Conservation (phyloP, 1,139 yeast species). For the Scheffersomyces segobiensis region DNA sequence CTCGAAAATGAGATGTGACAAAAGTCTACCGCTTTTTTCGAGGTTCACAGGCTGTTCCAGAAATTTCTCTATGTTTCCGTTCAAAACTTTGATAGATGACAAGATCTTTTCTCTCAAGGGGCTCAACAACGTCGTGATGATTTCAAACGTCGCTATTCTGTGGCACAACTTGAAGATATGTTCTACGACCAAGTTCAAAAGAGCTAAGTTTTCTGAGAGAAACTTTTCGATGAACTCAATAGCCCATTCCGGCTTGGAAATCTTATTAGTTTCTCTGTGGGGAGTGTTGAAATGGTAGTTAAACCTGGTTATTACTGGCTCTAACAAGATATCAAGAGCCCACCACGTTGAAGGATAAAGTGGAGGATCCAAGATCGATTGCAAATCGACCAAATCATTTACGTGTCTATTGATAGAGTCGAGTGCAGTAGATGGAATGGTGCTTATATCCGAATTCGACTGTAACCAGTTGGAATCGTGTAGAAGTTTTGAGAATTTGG, state of each 20-base stretch:
- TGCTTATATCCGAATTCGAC: not conserved
- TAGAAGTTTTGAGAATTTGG: not conserved
- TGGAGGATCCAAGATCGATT: slow-evolving; percentile 32
- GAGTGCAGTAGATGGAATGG: not conserved
- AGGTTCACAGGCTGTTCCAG: slow-evolving; percentile 22
- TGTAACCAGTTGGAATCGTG: not conserved
- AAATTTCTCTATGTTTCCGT: slow-evolving; percentile 22
- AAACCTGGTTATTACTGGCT: slow-evolving; percentile 62
- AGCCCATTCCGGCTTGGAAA: slow-evolving; percentile 84
- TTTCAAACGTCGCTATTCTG: slow-evolving; percentile 44
- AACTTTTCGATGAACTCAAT: slow-evolving; percentile 55
- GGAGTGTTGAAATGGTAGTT: slow-evolving; percentile 68
- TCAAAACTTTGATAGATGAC: slow-evolving; percentile 27
- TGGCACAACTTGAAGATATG: slow-evolving; percentile 30
- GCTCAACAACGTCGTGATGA: slow-evolving; percentile 54
- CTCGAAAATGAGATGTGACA: slow-evolving; percentile 64
- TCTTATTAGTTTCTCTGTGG: slow-evolving; percentile 60
- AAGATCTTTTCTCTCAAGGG: slow-evolving; percentile 52
- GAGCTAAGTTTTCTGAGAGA: slow-evolving; percentile 42
- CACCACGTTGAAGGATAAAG: slow-evolving; percentile 51
- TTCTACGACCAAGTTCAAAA: slow-evolving; percentile 35
- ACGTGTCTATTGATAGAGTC: slow-evolving; percentile 2
- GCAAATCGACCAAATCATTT: slow-evolving; percentile 34
- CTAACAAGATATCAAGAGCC: slow-evolving; percentile 58
- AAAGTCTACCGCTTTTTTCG: slow-evolving; percentile 47